Percentiles rank a stretch among this genome's conserved stretches.
Conservation (phyloP, 2,329 filamentous ascomycete genomes). For the Chalara sp. region DNA sequence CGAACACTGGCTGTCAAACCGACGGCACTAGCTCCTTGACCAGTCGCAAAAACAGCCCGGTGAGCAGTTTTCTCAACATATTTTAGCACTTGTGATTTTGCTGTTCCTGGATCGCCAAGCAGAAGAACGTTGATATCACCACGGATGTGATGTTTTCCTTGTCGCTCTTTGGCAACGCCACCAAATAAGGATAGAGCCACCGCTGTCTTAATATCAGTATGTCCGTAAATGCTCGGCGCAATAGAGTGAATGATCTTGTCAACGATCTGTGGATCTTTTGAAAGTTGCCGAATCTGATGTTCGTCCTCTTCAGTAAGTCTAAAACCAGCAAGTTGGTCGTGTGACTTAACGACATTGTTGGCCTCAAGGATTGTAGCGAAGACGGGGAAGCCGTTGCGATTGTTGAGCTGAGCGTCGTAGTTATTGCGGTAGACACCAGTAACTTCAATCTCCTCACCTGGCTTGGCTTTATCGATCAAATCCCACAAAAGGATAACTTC, state of each 20-base stretch:
- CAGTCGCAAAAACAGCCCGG: conserved; percentile 92
- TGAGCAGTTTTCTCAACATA: conserved; percentile 98
- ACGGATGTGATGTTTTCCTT: conserved; percentile 82
- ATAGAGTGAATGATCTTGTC: conserved; percentile 92
- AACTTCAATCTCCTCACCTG: conserved; percentile 94
- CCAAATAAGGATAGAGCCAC: conserved; percentile 91
- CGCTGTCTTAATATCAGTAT: conserved; percentile 94
- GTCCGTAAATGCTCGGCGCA: conserved; percentile 94
- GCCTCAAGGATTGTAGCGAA: conserved; percentile 97
- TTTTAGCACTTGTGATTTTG: conserved; percentile 95
- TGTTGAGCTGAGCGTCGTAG: conserved; percentile 95
- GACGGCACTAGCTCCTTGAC: conserved; percentile 93
- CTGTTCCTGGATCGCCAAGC: conserved; percentile 93
- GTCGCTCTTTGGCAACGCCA: conserved; percentile 85
- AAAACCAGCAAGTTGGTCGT: conserved; percentile 96
- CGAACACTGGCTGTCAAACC: conserved; percentile 96
- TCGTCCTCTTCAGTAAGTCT: conserved; percentile 93
- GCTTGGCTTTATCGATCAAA: conserved; percentile 92
- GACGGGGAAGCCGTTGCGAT: conserved; percentile 96
- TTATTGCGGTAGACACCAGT: conserved; percentile 97
- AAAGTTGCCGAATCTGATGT: conserved; percentile 78
- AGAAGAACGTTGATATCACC: conserved; percentile 97
- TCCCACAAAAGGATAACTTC: conserved; percentile 97
- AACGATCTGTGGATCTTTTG: conserved; percentile 82
- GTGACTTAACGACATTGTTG: conserved; percentile 93